Evolutionary conservation across 768 basidiomycete species (phyloP).

Genomic region (Podaxis rugospora): DNA sequence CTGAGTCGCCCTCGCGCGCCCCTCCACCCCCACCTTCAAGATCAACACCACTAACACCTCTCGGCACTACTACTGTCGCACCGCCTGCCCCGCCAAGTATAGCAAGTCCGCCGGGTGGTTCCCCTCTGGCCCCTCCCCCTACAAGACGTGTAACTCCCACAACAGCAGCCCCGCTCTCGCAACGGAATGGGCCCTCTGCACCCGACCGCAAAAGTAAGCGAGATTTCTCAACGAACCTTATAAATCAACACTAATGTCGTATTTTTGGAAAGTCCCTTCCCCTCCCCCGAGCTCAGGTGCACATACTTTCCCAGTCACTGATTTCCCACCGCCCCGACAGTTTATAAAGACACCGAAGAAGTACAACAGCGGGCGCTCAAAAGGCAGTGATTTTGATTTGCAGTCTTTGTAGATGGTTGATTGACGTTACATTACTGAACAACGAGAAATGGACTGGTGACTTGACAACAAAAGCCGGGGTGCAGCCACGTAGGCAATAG

Average conservation of each 20-base stretch:
- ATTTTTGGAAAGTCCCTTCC: slow-evolving; percentile 34
- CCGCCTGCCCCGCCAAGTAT: slow-evolving; percentile 38
- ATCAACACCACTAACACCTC: slow-evolving; percentile 23
- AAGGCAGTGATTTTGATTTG: slow-evolving; percentile 71
- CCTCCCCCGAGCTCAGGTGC: slow-evolving; percentile 58
- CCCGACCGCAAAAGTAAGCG: slow-evolving; percentile 49
- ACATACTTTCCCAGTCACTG: slow-evolving; percentile 71
- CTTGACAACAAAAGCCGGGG: not conserved
- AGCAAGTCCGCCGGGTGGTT: slow-evolving; percentile 18
- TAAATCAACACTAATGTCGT: slow-evolving; percentile 13
- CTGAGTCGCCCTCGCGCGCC: slow-evolving; percentile 7
- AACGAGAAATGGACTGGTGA: not conserved
- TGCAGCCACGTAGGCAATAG: slow-evolving; percentile 7
- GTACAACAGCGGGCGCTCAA: slow-evolving; percentile 62
- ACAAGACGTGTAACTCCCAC: slow-evolving; percentile 21
- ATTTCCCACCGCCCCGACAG: slow-evolving; percentile 73
- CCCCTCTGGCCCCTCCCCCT: slow-evolving; percentile 29
- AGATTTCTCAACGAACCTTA: slow-evolving; percentile 11
- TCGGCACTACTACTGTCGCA: slow-evolving; percentile 19
- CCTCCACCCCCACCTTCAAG: slow-evolving; percentile 13
- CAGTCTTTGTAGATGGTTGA: slow-evolving; percentile 26
- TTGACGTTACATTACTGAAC: not conserved
- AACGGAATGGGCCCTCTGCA: slow-evolving; percentile 11
- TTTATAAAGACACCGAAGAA: slow-evolving; percentile 46
- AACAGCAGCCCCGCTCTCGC: slow-evolving; percentile 13